These are phyloP conservation scores for Prosopis cineraria DNA, from an alignment of 306 rosid species.

Conservation along the genomic window DNA sequence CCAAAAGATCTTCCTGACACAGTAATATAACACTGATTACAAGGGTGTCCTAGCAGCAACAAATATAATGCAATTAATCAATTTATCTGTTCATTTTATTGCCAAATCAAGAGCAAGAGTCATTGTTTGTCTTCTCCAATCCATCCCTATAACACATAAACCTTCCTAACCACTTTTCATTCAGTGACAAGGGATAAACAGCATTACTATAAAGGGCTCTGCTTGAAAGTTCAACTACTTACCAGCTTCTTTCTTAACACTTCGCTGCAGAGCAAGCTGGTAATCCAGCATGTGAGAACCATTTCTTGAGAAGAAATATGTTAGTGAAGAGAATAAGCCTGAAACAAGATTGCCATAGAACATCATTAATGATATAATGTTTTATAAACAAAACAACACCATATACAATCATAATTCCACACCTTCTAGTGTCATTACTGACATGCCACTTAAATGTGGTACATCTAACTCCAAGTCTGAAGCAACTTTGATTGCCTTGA, in stretches of 20 bases:
- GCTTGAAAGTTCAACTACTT: constrained; percentile 36
- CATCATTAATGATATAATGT: constrained; percentile 24
- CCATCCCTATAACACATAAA: constrained; percentile 1
- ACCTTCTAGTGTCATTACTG: constrained; percentile 88
- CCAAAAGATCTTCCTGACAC: constrained; percentile 67
- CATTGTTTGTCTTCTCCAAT: constrained; percentile 3
- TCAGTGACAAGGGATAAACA: constrained; percentile 20
- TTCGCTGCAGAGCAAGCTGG: constrained; percentile 86
- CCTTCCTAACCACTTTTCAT: constrained; percentile 16
- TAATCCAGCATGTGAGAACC: constrained; percentile 84
- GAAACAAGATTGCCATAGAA: constrained; percentile 44
- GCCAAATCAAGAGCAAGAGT: constrained; percentile 15
- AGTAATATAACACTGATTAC: constrained; percentile 28
- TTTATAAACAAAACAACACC: constrained; percentile 25
- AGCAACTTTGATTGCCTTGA: constrained; percentile 84
- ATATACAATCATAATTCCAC: constrained; percentile 26
- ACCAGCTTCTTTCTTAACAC: constrained; percentile 75
- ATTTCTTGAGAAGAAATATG: constrained; percentile 91
- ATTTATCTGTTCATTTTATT: constrained; percentile 15
- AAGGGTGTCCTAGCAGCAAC: constrained; percentile 20
- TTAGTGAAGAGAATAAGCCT: constrained; percentile 83
- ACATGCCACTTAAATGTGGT: constrained; percentile 76
- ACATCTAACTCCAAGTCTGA: constrained; percentile 65
- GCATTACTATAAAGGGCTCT: constrained; percentile 16
- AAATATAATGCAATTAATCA: constrained; percentile 10